Evolutionary conservation across 2,329 filamentous ascomycete species (phyloP).

Genomic region (Fusarium aywerte): DNA sequence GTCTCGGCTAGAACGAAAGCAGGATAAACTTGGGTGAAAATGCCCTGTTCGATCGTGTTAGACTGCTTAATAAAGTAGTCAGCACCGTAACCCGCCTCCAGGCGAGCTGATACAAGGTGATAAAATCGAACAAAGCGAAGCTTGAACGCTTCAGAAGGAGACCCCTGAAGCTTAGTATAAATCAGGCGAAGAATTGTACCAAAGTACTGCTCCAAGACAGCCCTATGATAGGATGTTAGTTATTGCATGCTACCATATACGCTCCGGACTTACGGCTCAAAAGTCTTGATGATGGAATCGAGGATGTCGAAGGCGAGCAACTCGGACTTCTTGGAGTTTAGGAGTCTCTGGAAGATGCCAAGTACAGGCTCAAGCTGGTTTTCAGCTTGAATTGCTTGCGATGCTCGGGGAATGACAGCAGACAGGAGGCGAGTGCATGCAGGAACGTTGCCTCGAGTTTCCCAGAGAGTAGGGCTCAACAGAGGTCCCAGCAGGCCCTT

Average conservation of each 20-base stretch:
- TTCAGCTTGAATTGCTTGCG: constrained; percentile 76
- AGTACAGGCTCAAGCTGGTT: constrained; percentile 88
- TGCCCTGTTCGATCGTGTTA: constrained; percentile 80
- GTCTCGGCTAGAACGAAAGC: constrained; percentile 88
- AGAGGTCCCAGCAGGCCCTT: constrained; percentile 81
- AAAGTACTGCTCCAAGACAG: constrained; percentile 79
- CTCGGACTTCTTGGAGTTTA: constrained; percentile 85
- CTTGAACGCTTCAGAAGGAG: constrained; percentile 80
- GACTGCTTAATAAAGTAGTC: constrained; percentile 91
- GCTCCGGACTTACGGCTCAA: constrained; percentile 70
- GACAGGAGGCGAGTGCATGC: constrained; percentile 86
- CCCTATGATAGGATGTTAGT: constrained; percentile 55
- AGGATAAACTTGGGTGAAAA: constrained; percentile 88
- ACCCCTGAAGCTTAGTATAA: constrained; percentile 78
- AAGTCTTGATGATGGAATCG: constrained; percentile 78
- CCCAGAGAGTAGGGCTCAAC: constrained; percentile 86
- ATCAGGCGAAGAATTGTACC: constrained; percentile 82
- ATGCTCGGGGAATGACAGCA: constrained; percentile 83
- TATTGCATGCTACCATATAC: not conserved
- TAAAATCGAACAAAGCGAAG: constrained; percentile 93
- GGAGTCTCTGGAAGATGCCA: constrained; percentile 94
- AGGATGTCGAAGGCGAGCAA: constrained; percentile 88
- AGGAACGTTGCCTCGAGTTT: constrained; percentile 91
- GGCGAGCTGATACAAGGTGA: constrained; percentile 83
- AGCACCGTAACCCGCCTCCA: constrained; percentile 84